These are phyloP conservation scores for Sclerotinia glacialis DNA, from an alignment of 2,329 filamentous ascomycete genomes.

Conservation along the genomic window DNA sequence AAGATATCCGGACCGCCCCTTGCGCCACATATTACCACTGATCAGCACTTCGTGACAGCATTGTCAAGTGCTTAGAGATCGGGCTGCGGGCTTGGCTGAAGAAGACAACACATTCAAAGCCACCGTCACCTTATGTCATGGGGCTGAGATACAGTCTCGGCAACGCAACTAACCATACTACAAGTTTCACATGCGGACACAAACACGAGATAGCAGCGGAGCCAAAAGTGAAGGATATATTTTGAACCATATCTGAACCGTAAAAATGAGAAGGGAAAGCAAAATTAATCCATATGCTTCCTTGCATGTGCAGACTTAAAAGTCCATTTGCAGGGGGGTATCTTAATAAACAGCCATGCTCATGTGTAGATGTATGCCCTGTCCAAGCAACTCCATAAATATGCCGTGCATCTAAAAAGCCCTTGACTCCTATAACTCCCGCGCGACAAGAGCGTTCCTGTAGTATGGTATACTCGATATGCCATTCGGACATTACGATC, in stretches of 20 bases:
- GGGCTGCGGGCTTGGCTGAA: not conserved
- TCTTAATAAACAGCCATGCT: conserved; percentile 21
- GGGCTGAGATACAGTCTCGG: not conserved
- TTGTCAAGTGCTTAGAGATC: not conserved
- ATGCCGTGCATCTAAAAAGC: conserved; percentile 18
- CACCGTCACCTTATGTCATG: not conserved
- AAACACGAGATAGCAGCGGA: not conserved
- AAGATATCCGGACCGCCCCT: not conserved
- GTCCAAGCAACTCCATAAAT: conserved; percentile 19
- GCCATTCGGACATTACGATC: not conserved
- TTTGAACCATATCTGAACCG: not conserved
- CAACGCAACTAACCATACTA: not conserved
- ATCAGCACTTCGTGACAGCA: not conserved
- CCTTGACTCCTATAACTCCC: conserved; percentile 19
- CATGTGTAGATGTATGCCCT: conserved; percentile 20
- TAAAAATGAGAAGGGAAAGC: conserved; percentile 5
- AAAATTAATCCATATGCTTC: conserved; percentile 14
- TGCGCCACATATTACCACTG: not conserved
- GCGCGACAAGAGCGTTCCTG: not conserved
- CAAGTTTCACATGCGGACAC: not conserved
- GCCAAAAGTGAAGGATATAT: not conserved
- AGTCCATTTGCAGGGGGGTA: conserved; percentile 19
- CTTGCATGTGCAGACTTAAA: conserved; percentile 18
- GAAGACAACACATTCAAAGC: conserved; percentile 5
- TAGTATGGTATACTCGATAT: conserved; percentile 1